A percentile compares a stretch with the other conserved stretches of the same genome.
Conservation (phyloP, 2,329 filamentous ascomycete genomes). For the Pseudocercospora pini-densiflorae region DNA sequence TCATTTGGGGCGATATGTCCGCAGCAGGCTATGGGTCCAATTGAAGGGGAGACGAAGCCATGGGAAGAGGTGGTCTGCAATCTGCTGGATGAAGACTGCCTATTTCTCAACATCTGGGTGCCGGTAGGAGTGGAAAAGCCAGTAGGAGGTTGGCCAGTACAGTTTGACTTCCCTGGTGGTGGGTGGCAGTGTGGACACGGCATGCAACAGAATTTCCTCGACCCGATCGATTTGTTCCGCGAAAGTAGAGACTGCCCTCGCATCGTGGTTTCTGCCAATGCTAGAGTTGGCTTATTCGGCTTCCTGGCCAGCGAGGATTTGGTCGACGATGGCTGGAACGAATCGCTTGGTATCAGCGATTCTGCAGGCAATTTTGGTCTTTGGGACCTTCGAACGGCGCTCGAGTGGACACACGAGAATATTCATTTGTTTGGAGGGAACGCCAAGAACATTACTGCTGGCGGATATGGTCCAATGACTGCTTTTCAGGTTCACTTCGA, state of each 20-base stretch:
- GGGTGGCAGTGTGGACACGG: conserved; percentile 18
- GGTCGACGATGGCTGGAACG: conserved; percentile 28
- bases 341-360: conserved; percentile 12
- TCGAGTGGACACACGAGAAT: conserved; percentile 60
- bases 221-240: conserved; percentile 26
- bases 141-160: conserved; percentile 25
- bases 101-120: conserved; percentile 28
- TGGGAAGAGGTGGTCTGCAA: conserved; percentile 20
- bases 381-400: conserved; percentile 60
- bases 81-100: conserved; percentile 26
- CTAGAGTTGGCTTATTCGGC: conserved; percentile 44
- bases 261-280: conserved; percentile 41
- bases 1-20: conserved; percentile 26
- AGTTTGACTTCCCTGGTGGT: conserved; percentile 22
- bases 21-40: conserved; percentile 13
- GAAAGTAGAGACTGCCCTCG: conserved; percentile 22
- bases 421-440: conserved; percentile 57
- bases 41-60: conserved; percentile 10
- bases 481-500: conserved; percentile 28
- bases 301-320: conserved; percentile 46
- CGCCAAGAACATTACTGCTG: conserved; percentile 55
- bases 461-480: conserved; percentile 39
- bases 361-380: conserved; percentile 54
- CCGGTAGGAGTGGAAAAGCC: conserved; percentile 23
- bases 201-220: conserved; percentile 24